Evolutionary conservation across 768 basidiomycete species (phyloP).

Genomic region (Galerina sulciceps): DNA sequence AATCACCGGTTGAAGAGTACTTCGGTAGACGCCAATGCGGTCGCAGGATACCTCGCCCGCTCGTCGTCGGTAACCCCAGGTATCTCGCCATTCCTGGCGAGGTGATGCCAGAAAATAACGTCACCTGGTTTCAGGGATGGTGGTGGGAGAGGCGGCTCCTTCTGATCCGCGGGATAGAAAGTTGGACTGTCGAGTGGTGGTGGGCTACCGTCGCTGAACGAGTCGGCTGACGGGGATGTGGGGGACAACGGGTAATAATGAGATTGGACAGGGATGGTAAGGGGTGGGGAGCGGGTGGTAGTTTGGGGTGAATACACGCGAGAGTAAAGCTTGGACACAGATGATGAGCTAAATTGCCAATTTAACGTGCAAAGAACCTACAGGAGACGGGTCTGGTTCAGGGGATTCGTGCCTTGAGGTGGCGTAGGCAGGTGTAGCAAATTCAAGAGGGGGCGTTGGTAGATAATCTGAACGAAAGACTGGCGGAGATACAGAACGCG

Average conservation of each 20-base stretch:
- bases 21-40: slow-evolving; percentile 14
- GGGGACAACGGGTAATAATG: slow-evolving; percentile 4
- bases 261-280: slow-evolving; percentile 9
- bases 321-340: slow-evolving; percentile 8
- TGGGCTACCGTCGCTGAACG: slow-evolving; percentile 18
- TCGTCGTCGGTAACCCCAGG: slow-evolving; percentile 67
- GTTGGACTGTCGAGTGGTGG: slow-evolving; percentile 30
- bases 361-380: slow-evolving; percentile 2
- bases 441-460: slow-evolving; percentile 43
- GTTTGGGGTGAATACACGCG: slow-evolving; percentile 5
- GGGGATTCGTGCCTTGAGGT: slow-evolving; percentile 12
- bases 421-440: slow-evolving; percentile 31
- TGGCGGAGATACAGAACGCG: slow-evolving; percentile 31
- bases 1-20: slow-evolving; percentile 39
- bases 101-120: slow-evolving; percentile 77
- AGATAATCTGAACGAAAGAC: slow-evolving; percentile 34
- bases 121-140: slow-evolving; percentile 59
- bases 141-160: slow-evolving; percentile 40
- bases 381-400: slow-evolving; percentile 14
- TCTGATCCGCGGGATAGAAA: slow-evolving; percentile 38
- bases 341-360: neutral
- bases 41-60: slow-evolving; percentile 47
- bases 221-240: slow-evolving; percentile 15
- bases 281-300: slow-evolving; percentile 5
- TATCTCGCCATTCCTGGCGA: slow-evolving; percentile 72